Percentiles rank a stretch among this genome's conserved stretches.
Evolutionary conservation across 768 basidiomycete species (phyloP).

Genomic region (Pholiota conissans): DNA sequence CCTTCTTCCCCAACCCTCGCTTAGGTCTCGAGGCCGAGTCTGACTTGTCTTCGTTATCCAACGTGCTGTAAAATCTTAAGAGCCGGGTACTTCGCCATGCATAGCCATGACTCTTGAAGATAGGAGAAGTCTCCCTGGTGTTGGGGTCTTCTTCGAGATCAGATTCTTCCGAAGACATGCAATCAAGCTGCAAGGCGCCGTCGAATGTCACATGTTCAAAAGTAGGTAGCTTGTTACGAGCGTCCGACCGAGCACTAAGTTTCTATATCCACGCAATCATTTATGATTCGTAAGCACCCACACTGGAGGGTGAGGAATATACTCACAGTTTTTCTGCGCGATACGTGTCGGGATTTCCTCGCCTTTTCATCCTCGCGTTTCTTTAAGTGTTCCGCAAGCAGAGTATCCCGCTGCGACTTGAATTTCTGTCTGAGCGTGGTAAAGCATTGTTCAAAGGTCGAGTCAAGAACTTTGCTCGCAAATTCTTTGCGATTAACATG

Average conservation of each 20-base stretch:
- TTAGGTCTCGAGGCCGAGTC: slow-evolving; percentile 51
- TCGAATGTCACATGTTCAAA: slow-evolving; percentile 70
- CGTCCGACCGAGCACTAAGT: slow-evolving; percentile 62
- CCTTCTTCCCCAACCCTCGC: slow-evolving; percentile 56
- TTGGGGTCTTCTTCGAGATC: slow-evolving; percentile 43
- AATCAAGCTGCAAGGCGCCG: slow-evolving; percentile 68
- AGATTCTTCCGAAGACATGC: slow-evolving; percentile 83
- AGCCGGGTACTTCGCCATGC: slow-evolving; percentile 71
- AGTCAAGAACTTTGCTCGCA: slow-evolving; percentile 56
- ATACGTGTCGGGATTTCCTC: slow-evolving; percentile 56
- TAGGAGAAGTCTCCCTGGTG: slow-evolving; percentile 27
- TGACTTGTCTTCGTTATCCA: slow-evolving; percentile 57
- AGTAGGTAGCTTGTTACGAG: slow-evolving; percentile 48
- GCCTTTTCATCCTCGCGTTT: slow-evolving; percentile 63
- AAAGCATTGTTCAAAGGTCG: slow-evolving; percentile 70
- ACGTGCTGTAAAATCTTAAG: slow-evolving; percentile 54
- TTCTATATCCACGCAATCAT: slow-evolving; percentile 46
- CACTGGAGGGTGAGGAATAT: slow-evolving; percentile 1
- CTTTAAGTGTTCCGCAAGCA: slow-evolving; percentile 41
- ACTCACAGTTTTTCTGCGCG: slow-evolving; percentile 65
- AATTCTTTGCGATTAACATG: slow-evolving; percentile 70
- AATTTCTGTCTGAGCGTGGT: slow-evolving; percentile 70
- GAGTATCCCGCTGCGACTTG: slow-evolving; percentile 54
- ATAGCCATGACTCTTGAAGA: slow-evolving; percentile 57
- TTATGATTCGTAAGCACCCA: slow-evolving; percentile 10